These are phyloP conservation scores for Juglanconis oblonga DNA, from an alignment of 2,329 filamentous ascomycete genomes.

Conservation along the genomic window DNA sequence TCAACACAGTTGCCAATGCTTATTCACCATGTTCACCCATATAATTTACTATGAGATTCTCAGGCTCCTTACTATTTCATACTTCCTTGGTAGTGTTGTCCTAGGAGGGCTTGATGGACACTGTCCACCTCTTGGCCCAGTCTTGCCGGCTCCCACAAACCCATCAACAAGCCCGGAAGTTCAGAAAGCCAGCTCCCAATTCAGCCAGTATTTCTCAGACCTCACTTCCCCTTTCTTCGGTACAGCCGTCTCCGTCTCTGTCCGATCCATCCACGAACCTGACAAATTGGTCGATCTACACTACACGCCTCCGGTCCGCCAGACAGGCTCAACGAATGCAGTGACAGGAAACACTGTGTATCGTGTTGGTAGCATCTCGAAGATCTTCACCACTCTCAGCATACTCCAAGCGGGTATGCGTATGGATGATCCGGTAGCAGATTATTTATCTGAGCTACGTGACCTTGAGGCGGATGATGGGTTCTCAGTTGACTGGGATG, in stretches of 20 bases:
- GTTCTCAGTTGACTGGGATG: slow-evolving; percentile 41
- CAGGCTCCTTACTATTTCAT: neutral
- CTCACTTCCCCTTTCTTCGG: slow-evolving; percentile 26
- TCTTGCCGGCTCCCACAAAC: slow-evolving; percentile 34
- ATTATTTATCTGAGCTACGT: slow-evolving; percentile 40
- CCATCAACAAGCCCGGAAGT: slow-evolving; percentile 31
- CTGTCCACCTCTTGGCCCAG: slow-evolving; percentile 41
- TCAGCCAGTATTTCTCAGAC: slow-evolving; percentile 27
- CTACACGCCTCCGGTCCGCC: slow-evolving; percentile 34
- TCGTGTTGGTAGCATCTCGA: slow-evolving; percentile 36
- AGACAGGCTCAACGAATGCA: slow-evolving; percentile 25
- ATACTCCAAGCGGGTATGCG: slow-evolving; percentile 29
- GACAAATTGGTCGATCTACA: slow-evolving; percentile 36
- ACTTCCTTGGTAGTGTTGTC: slow-evolving; percentile 11
- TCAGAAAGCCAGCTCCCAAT: slow-evolving; percentile 22
- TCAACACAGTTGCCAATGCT: no score
- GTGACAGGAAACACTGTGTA: slow-evolving; percentile 34
- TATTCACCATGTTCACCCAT: no score
- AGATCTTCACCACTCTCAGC: slow-evolving; percentile 31
- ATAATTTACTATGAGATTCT: neutral
- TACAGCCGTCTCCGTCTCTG: slow-evolving; percentile 36
- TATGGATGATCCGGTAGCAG: slow-evolving; percentile 40
- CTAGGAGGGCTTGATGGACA: slow-evolving; percentile 27
- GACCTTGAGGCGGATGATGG: slow-evolving; percentile 21
- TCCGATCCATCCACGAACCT: slow-evolving; percentile 41